phyloP scores from a whole-genome alignment of 805 yeast genomes.

The Lachancea lanzarotensis region DNA sequence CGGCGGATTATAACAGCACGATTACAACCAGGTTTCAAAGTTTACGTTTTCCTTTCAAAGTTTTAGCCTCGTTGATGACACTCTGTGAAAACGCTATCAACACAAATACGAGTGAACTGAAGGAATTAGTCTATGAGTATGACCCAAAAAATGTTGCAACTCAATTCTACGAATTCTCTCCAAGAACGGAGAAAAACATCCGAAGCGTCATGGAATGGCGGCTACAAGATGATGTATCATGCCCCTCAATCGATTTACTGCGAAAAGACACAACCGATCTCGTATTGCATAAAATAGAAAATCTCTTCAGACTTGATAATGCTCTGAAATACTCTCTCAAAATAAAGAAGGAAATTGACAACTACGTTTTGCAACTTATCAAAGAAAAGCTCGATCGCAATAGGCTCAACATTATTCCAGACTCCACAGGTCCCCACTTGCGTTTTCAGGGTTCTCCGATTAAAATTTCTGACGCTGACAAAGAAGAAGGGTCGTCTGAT shows the following conservation, averaged over 20 bases:
- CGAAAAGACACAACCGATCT: slow-evolving; percentile 60
- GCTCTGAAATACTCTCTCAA: slow-evolving; percentile 68
- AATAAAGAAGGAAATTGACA: slow-evolving; percentile 73
- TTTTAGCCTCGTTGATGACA: slow-evolving; percentile 50
- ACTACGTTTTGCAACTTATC: slow-evolving; percentile 55
- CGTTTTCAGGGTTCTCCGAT: background rate
- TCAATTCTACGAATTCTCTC: slow-evolving; percentile 40
- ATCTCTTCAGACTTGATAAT: slow-evolving; percentile 64
- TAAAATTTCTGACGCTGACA: background rate
- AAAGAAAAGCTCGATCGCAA: slow-evolving; percentile 53
- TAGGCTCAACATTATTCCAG: slow-evolving; percentile 15
- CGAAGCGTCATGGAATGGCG: slow-evolving; percentile 33
- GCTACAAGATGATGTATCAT: slow-evolving; percentile 29
- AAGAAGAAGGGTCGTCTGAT: background rate
- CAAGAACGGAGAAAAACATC: slow-evolving; percentile 55
- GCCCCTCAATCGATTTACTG: slow-evolving; percentile 55
- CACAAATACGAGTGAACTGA: slow-evolving; percentile 65
- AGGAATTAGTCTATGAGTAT: slow-evolving; percentile 12
- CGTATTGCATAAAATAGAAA: slow-evolving; percentile 59
- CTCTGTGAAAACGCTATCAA: slow-evolving; percentile 69
- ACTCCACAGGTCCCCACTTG: background rate
- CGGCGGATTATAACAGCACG: background rate
- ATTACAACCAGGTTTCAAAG: slow-evolving; percentile 33
- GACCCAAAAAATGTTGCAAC: slow-evolving; percentile 11
- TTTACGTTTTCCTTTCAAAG: slow-evolving; percentile 55